A percentile compares a stretch with the other conserved stretches of the same genome.
Evolutionary conservation across 495 filamentous ascomycete genomes (phyloP).

Genomic region (Thermothielavioides terrestris): DNA sequence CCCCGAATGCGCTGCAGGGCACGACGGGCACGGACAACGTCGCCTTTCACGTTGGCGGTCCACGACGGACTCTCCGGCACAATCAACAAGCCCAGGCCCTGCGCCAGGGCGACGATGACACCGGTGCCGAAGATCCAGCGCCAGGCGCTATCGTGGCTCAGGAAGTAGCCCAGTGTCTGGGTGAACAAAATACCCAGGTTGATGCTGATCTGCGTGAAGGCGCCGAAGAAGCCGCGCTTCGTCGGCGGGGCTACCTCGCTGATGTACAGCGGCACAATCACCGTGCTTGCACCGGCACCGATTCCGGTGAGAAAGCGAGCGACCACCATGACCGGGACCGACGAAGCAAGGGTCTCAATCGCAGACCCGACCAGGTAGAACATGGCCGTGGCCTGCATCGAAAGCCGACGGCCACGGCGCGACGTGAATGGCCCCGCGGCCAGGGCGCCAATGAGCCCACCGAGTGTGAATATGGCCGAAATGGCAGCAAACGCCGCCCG

Average conservation of each 20-base stretch:
- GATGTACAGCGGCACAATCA: slow-evolving; percentile 94
- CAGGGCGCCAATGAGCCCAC: slow-evolving; percentile 77
- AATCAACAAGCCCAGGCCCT: slow-evolving; percentile 57
- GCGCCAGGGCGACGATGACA: slow-evolving; percentile 54
- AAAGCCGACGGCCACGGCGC: slow-evolving; percentile 58
- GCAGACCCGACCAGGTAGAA: slow-evolving; percentile 71
- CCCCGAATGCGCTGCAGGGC: slow-evolving; percentile 70
- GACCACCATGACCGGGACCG: slow-evolving; percentile 56
- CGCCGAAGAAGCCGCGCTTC: slow-evolving; percentile 77
- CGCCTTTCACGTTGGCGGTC: slow-evolving; percentile 58
- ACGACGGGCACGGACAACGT: slow-evolving; percentile 50
- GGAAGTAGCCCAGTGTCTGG: slow-evolving; percentile 77
- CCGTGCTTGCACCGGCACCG: slow-evolving; percentile 76
- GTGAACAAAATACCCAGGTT: slow-evolving; percentile 86
- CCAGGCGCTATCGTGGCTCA: slow-evolving; percentile 72
- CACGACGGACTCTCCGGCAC: slow-evolving; percentile 82
- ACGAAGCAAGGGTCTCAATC: slow-evolving; percentile 59
- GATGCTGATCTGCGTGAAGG: slow-evolving; percentile 86
- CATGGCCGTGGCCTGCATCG: slow-evolving; percentile 62
- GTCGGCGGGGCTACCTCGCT: slow-evolving; percentile 77
- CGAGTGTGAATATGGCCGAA: slow-evolving; percentile 84
- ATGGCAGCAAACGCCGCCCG: slow-evolving; percentile 68
- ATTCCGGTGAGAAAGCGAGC: slow-evolving; percentile 76
- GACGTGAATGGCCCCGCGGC: slow-evolving; percentile 65
- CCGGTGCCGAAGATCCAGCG: slow-evolving; percentile 71